Evolutionary conservation across 352 stramenopile species (phyloP).

Genomic region (Phytopythium mirpurense): DNA sequence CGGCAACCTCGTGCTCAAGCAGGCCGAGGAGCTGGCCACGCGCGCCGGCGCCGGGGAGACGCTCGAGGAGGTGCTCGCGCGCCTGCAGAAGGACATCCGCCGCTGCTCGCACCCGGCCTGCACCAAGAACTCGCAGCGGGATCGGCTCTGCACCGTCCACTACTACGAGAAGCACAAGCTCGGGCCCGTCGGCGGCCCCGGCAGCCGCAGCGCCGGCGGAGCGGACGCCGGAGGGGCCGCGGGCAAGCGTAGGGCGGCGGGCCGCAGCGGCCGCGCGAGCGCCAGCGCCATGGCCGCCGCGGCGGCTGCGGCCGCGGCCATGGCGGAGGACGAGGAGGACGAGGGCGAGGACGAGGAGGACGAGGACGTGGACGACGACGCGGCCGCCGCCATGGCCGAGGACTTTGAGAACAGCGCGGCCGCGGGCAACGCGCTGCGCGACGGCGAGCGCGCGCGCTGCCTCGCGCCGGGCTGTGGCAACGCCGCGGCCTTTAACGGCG

Average conservation of each 20-base stretch:
- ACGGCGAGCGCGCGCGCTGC: slow-evolving; percentile 26
- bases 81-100: slow-evolving; percentile 74
- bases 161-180: slow-evolving; percentile 73
- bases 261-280: neutral
- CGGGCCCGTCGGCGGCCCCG: slow-evolving; percentile 11
- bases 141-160: slow-evolving; percentile 79
- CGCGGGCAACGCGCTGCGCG: slow-evolving; percentile 18
- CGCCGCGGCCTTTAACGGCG: slow-evolving; percentile 32
- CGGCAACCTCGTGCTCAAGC: slow-evolving; percentile 70
- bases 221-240: neutral
- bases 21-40: slow-evolving; percentile 62
- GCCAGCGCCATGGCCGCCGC: too few species aligned
- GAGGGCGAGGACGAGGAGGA: neutral
- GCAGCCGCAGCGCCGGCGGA: neutral
- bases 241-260: neutral
- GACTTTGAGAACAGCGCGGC: slow-evolving; percentile 9
- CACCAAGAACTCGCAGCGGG: slow-evolving; percentile 84
- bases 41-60: slow-evolving; percentile 36
- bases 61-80: slow-evolving; percentile 63
- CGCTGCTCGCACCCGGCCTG: slow-evolving; percentile 72
- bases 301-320: slow-evolving; percentile 2
- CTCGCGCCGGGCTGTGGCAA: slow-evolving; percentile 30
- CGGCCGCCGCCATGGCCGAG: neutral
- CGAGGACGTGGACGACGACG: neutral
- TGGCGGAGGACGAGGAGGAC: neutral